phyloP scores from a whole-genome alignment of 371 early-diverging fungal species.

The Neoconidiobolus thromboides region DNA sequence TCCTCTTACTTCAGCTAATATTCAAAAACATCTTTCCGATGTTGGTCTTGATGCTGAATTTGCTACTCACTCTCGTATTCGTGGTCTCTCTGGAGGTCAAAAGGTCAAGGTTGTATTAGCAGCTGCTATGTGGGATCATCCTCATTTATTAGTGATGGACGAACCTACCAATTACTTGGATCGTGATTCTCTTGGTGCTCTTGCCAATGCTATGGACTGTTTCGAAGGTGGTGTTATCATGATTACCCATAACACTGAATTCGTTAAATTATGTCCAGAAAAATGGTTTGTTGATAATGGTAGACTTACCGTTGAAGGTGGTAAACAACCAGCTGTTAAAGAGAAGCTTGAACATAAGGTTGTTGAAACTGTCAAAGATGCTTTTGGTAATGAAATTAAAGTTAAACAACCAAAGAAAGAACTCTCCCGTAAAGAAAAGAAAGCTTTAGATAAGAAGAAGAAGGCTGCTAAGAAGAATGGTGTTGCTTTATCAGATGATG shows the following conservation, averaged over 20 bases:
- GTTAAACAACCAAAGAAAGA: conserved; percentile 12
- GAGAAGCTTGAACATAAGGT: conserved; percentile 15
- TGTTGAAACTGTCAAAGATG: conserved; percentile 15
- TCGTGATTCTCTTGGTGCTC: conserved; percentile 53
- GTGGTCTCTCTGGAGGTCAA: conserved; percentile 78
- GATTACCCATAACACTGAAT: conserved; percentile 56
- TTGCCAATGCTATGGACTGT: conserved; percentile 38
- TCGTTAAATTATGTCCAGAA: conserved; percentile 47
- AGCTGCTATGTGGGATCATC: conserved; percentile 67
- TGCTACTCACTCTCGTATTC: conserved; percentile 63
- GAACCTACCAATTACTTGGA: conserved; percentile 78
- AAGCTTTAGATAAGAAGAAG: conserved; percentile 15
- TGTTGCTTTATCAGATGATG: conserved; percentile 14
- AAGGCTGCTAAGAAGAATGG: conserved; percentile 16
- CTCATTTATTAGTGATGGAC: conserved; percentile 75
- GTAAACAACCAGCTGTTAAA: conserved; percentile 13
- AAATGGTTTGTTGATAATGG: conserved; percentile 59
- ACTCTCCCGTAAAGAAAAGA: conserved; percentile 16
- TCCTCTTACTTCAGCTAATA: conserved; percentile 38
- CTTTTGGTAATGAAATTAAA: conserved; percentile 15
- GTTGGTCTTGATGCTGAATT: conserved; percentile 50
- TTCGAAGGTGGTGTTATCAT: conserved; percentile 60
- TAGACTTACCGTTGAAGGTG: conserved; percentile 18
- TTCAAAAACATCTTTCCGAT: conserved; percentile 45
- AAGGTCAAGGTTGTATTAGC: conserved; percentile 79